Evolutionary conservation across 2,329 filamentous ascomycete species (phyloP), one percentile per base, ranked within the genome.

Genomic region (Colletotrichum graminicola): DNA sequence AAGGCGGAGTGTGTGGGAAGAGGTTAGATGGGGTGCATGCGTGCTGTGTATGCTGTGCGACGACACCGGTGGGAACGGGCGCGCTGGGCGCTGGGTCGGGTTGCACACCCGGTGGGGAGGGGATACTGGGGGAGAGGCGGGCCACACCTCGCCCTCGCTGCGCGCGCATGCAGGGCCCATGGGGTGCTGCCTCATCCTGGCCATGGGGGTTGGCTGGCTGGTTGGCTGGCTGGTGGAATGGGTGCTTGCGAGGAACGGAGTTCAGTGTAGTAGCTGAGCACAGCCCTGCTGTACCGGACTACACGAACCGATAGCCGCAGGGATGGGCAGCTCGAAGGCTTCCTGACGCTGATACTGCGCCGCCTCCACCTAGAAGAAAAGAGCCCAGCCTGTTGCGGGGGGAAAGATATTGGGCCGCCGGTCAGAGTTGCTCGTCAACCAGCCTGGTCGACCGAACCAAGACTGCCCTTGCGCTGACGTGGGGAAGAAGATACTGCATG

Each of bases 21-120:
- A 23, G 21, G 45, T 43, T 21, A 36, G 41, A 51, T n/a, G 63
- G 45, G 26, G 39, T 51, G 56, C 39, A 45, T 64, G 51, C 66
- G 3, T 69, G 43, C n/a, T 69, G 66, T 7, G 16, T 12, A 41
- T 57, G 54, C 34, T 47, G 66, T 69, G 66, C 66, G 61, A 69
- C 66, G 66, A 34, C 26, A 65, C 51, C 45, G 66, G 66, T 65
- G 43, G 32, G 52, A 26, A n/a, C 34, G 21, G 21, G 29, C 29
- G 29, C 29, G 29, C 29, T 29, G 29, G 29, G 29, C 29, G 29
- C 29, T 29, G 29, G 29, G 29, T 34, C 34, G 18, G 45, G 6
- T n/a, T 34, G 52, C 52, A 34, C 18, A 36, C 49, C 18, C 4
- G 51, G 26, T 21, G 18, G 29, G 32, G 32, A n/a, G 10, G 32